Evolutionary conservation across 2,329 filamentous ascomycete species (phyloP).

Genomic region (Sphaerulina musiva): DNA sequence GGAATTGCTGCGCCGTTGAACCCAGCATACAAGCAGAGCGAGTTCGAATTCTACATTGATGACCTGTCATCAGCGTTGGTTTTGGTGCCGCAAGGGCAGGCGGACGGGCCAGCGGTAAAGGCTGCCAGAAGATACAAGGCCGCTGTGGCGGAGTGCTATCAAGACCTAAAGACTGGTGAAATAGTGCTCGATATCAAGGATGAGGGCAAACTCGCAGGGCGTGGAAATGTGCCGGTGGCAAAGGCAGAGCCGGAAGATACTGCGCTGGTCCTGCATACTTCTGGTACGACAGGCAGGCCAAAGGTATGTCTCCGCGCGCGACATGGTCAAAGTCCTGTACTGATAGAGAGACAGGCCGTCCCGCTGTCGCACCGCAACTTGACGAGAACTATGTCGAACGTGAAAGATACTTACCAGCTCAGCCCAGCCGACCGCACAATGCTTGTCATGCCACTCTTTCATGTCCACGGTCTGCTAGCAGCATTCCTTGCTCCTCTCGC

Average conservation of each 20-base stretch:
- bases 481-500: constrained; percentile 71
- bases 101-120: constrained; percentile 63
- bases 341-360: constrained; percentile 47
- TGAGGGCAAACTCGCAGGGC: constrained; percentile 56
- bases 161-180: constrained; percentile 54
- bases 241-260: constrained; percentile 65
- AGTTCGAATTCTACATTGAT: constrained; percentile 89
- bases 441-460: constrained; percentile 86
- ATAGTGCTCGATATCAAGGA: constrained; percentile 75
- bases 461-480: constrained; percentile 81
- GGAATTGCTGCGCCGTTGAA: constrained; percentile 81
- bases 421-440: constrained; percentile 67
- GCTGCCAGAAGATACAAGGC: constrained; percentile 73
- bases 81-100: constrained; percentile 63
- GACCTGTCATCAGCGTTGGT: constrained; percentile 75
- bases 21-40: constrained; percentile 78
- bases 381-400: constrained; percentile 76
- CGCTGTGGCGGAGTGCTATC: constrained; percentile 82
- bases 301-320: constrained; percentile 42
- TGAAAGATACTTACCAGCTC: constrained; percentile 69
- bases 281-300: constrained; percentile 75
- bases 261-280: constrained; percentile 76
- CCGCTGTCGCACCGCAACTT: constrained; percentile 76
- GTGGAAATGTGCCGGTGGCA: constrained; percentile 44
- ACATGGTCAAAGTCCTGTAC: background rate